Evolutionary conservation across 345 rosid genomes (phyloP), one percentile per base, ranked within the genome.

Genomic region (Boechera retrofracta): DNA sequence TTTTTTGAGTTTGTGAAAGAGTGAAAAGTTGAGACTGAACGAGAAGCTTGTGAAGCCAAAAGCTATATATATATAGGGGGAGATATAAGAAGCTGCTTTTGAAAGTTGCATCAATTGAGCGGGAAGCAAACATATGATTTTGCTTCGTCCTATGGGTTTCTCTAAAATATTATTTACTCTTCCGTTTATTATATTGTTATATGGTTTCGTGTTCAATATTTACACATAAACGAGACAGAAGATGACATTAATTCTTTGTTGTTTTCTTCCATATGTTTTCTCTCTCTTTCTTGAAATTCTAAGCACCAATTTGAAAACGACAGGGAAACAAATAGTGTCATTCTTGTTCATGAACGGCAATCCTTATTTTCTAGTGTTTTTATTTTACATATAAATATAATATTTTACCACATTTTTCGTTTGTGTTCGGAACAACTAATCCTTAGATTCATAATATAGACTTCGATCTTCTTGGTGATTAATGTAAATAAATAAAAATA

Each of bases 241-340:
- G 24, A 67, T 35, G n/a, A 48, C 62, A 59, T 16, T 57, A 1
- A 2, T 52, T 41, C 12, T 16, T 60, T 52, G 57, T 76, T 53
- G 2, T 60, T 52, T 21, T 21, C 24, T 21, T 21, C 24, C 24
- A 21, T 21, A 21, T 21, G 24, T 21, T 21, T 60, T 29, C 53
- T 59, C 68, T 26, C 52, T 58, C 79, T 75, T 57, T 76, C 62
- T 67, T 68, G 62, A 61, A 57, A 57, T 26, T 66, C 52, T 48
- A 75, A 59, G 68, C 52, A 47, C 60, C 41, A 36, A 33, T 16
- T 21, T 15, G 77, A 55, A 64, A 38, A 58, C 36, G 31, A 26
- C 24, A 65, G 7, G 4, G 21, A 35, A 54, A 55, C 54, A 39
- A 39, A 63, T 38, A 36, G 44, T 41, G 67, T 16, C 44, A 2